These are phyloP conservation scores for Aspergillus sp. DNA, from an alignment of 2,329 filamentous ascomycete genomes.

Conservation along the genomic window DNA sequence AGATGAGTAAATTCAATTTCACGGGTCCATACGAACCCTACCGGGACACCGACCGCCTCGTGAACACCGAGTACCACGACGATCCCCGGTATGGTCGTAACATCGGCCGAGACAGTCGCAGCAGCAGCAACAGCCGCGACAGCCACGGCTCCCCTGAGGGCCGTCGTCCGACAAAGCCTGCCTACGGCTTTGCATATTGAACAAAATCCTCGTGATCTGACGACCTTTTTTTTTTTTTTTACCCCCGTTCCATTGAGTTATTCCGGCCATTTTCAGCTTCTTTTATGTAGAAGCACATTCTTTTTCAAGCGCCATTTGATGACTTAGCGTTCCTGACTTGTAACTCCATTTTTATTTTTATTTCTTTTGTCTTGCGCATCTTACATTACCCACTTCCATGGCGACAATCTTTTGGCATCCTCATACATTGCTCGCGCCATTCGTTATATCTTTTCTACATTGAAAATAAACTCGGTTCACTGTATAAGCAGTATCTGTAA, in stretches of 20 bases:
- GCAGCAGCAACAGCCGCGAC: constrained; percentile 22
- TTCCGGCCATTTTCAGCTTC: neutral
- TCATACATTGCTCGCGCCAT: neutral
- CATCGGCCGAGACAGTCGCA: constrained; percentile 25
- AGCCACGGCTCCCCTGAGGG: constrained; percentile 34
- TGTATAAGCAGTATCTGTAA: neutral
- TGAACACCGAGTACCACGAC: constrained; percentile 28
- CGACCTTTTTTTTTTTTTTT: too few relatives aligned
- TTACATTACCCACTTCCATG: neutral
- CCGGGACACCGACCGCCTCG: constrained; percentile 38
- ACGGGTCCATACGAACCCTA: constrained; percentile 42
- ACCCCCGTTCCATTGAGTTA: neutral
- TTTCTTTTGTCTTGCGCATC: neutral
- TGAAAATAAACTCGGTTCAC: neutral
- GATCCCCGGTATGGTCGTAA: constrained; percentile 27
- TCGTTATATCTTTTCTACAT: neutral
- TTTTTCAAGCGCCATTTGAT: constrained; percentile 12
- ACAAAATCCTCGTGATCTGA: neutral
- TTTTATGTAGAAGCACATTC: constrained; percentile 6
- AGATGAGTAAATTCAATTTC: constrained; percentile 44
- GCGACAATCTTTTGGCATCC: neutral
- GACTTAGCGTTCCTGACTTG: constrained; percentile 25
- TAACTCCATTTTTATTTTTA: neutral
- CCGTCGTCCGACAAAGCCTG: constrained; percentile 28
- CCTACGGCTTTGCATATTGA: constrained; percentile 38